phyloP scores from a whole-genome alignment of 495 filamentous ascomycete species.

The Penicillium ochrochloron region DNA sequence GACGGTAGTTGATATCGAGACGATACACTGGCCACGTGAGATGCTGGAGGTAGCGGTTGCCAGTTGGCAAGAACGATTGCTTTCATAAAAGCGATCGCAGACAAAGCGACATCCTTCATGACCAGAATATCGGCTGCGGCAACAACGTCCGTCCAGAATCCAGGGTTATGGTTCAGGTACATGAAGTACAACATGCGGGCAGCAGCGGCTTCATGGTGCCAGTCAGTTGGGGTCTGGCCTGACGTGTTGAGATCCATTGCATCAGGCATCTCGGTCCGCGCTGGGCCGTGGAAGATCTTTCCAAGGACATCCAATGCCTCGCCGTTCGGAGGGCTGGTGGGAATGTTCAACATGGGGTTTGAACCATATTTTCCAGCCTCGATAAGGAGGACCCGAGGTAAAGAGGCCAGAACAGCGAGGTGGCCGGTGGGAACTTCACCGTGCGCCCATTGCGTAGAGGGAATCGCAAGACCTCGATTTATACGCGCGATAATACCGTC shows the following conservation, averaged over 20 bases:
- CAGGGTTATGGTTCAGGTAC: constrained; percentile 55
- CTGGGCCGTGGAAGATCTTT: constrained; percentile 60
- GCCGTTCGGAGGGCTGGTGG: constrained; percentile 52
- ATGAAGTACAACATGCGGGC: constrained; percentile 62
- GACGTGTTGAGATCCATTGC: constrained; percentile 40
- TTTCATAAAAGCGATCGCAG: constrained; percentile 58
- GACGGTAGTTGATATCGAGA: constrained; percentile 50
- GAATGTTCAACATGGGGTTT: constrained; percentile 55
- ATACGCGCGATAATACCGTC: constrained; percentile 54
- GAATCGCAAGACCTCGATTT: constrained; percentile 45
- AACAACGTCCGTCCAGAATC: constrained; percentile 58
- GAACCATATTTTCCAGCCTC: constrained; percentile 49
- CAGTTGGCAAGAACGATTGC: constrained; percentile 62
- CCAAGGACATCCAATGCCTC: constrained; percentile 60
- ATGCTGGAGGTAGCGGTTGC: constrained; percentile 39
- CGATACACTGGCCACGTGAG: constrained; percentile 22
- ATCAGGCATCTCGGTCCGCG: constrained; percentile 26
- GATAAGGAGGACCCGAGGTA: constrained; percentile 60
- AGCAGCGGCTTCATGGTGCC: constrained; percentile 52
- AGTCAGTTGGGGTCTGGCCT: constrained; percentile 45
- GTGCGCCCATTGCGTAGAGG: constrained; percentile 56
- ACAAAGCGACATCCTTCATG: constrained; percentile 60
- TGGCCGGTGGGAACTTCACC: constrained; percentile 56
- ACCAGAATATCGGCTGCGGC: constrained; percentile 60
- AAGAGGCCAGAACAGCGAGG: constrained; percentile 57